Base-by-base conservation (phyloP, 768 basidiomycete species). In the Leccinum disarticulatum region DNA sequence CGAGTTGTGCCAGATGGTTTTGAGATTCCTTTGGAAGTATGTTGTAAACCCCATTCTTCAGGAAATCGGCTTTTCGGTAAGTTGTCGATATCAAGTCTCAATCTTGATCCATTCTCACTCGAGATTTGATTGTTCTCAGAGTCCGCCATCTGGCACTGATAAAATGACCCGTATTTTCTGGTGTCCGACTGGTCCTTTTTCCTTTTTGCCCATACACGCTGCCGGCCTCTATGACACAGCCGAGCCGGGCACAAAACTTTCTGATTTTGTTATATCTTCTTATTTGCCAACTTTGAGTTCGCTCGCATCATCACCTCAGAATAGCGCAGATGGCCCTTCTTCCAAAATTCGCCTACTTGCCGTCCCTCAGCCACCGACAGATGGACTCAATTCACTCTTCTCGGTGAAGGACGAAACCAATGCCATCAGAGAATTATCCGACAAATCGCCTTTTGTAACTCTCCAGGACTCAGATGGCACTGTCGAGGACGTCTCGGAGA, bases 281-380 rank as follows among this genome's bases (percentile, higher is more conserved):
- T 43, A 43, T 43, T 10, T 43, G 41, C 41, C 41, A 9, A 43
- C 41, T n/a, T 10, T 43, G 41, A n/a, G 0, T 43, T 43, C 4
- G 9, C 41, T 43, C 9, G n/a, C n/a, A 5, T 43, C 41, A 4
- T n/a, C 41, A 10, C 0, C 41, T 43, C 41, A n/a, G n/a, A n/a
- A 10, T 0, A 0, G 2, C n/a, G n/a, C 3, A 17, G 3, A 8
- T 38, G 0, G 1, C 9, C 17, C 41, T 2, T 43, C 41, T 0
- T 43, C 41, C 0, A 43, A 10, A 10, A 4, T 43, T 43, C 41
- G n/a, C 41, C 9, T 43, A n/a, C 41, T 43, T 43, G 9, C 41
- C 4, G 41, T 43, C 1, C n/a, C 41, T 43, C 41, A 43, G 9
- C 41, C 41, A 43, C 1, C 3, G 3, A 43, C 41, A 5, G 41